Percentiles rank a stretch among this genome's conserved stretches.
phyloP scores from a whole-genome alignment of 2,329 filamentous ascomycete genomes.

The Cladosporium colombiae region DNA sequence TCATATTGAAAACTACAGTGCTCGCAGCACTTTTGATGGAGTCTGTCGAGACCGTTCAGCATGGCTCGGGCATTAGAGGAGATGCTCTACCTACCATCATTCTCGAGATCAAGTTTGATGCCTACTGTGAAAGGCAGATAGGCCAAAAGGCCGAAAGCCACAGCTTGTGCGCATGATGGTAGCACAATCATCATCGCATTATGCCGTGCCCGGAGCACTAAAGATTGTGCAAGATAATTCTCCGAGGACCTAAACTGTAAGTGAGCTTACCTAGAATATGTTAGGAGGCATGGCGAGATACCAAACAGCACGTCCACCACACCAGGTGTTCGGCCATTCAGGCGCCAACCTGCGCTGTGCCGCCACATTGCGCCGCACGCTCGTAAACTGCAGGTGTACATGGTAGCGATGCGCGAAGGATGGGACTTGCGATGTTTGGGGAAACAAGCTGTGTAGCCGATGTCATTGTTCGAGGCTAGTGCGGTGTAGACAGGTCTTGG shows the following conservation, averaged over 20 bases:
- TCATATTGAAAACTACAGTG: slow-evolving; percentile 50
- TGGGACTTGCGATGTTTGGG: neutral
- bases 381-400: neutral
- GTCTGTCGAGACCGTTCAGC: slow-evolving; percentile 25
- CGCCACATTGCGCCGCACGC: neutral
- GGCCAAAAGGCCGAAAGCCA: neutral
- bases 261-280: neutral
- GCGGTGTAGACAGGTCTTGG: neutral
- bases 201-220: neutral
- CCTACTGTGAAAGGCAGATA: neutral
- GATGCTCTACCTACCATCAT: neutral
- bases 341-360: neutral
- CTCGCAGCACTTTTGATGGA: slow-evolving; percentile 48
- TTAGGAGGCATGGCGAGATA: neutral
- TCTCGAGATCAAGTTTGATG: neutral
- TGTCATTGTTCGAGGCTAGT: neutral
- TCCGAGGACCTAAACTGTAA: neutral
- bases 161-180: neutral
- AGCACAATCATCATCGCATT: neutral
- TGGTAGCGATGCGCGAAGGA: neutral
- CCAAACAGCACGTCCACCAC: neutral
- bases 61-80: neutral
- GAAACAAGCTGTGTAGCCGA: slow-evolving; percentile 3
- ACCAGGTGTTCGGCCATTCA: neutral
- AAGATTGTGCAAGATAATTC: neutral